phyloP scores from a whole-genome alignment of 805 yeast species.

The Millerozyma miso region DNA sequence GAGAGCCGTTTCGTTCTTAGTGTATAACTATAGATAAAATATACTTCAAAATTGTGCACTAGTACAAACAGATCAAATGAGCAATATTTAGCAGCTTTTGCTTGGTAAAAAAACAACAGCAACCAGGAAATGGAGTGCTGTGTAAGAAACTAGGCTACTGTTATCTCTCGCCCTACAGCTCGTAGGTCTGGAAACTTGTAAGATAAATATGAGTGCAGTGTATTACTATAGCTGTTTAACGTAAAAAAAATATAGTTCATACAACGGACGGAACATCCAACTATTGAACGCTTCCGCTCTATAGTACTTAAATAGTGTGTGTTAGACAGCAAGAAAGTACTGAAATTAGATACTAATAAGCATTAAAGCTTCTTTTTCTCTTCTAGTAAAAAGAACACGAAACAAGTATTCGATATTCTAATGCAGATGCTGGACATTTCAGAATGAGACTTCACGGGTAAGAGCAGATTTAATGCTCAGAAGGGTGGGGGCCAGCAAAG shows the following conservation, averaged over 20 bases:
- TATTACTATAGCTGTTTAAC: not conserved
- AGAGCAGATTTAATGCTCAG: slow-evolving; percentile 13
- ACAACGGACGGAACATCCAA: not conserved
- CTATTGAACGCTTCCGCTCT: not conserved
- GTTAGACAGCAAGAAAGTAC: not conserved
- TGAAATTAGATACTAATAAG: not conserved
- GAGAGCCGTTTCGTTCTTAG: not conserved
- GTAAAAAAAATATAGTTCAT: not conserved
- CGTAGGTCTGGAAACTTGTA: not conserved
- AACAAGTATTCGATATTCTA: not conserved
- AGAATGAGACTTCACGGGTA: not conserved
- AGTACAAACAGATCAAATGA: not conserved
- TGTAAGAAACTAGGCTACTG: no score
- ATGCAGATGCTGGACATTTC: not conserved
- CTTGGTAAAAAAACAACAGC: no score
- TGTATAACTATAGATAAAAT: no score
- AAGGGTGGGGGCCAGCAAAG: slow-evolving; percentile 37
- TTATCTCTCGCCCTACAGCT: no score
- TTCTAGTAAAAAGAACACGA: not conserved
- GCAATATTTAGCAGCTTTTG: no score
- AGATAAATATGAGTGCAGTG: not conserved
- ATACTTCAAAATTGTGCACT: not conserved
- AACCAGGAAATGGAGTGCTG: no score
- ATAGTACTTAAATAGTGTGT: not conserved
- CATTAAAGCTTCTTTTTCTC: not conserved